Evolutionary conservation across 2,329 filamentous ascomycete genomes (phyloP), one percentile per base, ranked within the genome.

Genomic region (Microsporum audouinii): DNA sequence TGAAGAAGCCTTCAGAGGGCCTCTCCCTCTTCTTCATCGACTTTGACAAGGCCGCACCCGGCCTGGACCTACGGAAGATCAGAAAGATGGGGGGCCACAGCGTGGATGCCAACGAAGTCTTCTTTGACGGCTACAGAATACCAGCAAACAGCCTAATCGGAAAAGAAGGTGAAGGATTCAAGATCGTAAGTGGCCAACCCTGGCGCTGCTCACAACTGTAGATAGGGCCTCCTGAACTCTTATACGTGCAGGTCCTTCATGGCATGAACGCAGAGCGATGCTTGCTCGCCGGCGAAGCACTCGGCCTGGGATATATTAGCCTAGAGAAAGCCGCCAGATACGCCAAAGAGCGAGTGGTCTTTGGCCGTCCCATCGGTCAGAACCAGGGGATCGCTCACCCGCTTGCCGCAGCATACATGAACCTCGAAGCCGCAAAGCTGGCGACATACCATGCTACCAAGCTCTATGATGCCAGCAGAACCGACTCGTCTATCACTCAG

Each of bases 31-130:
- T 95, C 72, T 94, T 86, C 68, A 89, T 95, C 62, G 84, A 89
- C 62, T 79, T 95, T 3, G 83, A 92, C 70, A 80, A 80, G 27
- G 69, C 70, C 0, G 75, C 80, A 2, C 80, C 86, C 0, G 82
- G 82, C 0, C 76, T 92, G 0, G 82, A 87, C 7, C 77, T 94
- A 69, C 83, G 83, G 49, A 83, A 77, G 68, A 95, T 95, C 66
- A 85, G 83, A 72, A 95, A 95, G 72, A 94, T 95, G 88, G 90
- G 90, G 6, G 88, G 88, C 0, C 78, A 88, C 10, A 88, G 88
- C 0, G 84, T 95, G 0, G 89, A 94, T 68, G 88, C 89, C 0
- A 95, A 95, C 66, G 88, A 94, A 69, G 86, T 95, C 1, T 95
- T 95, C 72, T 94, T 95, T 70, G 88, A 94, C 71, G 82, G 86